Base-by-base conservation (phyloP, 2,329 filamentous ascomycete genomes). In the Calonectria fujianensis region DNA sequence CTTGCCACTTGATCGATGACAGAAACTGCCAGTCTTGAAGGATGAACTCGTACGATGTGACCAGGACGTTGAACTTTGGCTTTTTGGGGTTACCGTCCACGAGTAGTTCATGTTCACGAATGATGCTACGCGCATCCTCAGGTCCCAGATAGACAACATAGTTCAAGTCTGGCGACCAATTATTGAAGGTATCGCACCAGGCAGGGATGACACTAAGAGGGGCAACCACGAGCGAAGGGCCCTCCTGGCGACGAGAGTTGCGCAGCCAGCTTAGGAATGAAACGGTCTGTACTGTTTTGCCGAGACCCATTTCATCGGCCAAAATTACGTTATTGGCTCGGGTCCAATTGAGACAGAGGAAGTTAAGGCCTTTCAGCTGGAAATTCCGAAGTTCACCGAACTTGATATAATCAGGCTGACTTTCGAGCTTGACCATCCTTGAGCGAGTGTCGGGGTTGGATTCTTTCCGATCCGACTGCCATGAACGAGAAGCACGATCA, bases 1-100 rank as follows among this genome's bases (percentile, higher is more conserved):
- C 97, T 84, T 99, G 97, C 96, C 97, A 99, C 84, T 98, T 98
- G 85, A 99, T 95, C 76, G 94, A 93, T 74, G 94, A 94, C 48
- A 99, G 87, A 82, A 98, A 97, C 48, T 93, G 89, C 76, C 94
- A 93, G 83, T 99, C 97, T 72, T 93, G 91, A 63, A 98, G 90
- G 72, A 98, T 97, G 83, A 98, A 98, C 85, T 99, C 97, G 83
- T 99, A 99, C 0, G 97, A 98, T 1, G 97, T 99, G 74, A 99
- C 92, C 41, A 99, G 90, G n/a, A 98, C 96, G 81, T 99, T 97
- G 89, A 99, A 99, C 84, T 98, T 98, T 75, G 95, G 94, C 83
- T 96, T 96, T 84, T 94, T 95, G 2, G 94, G 90, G 81, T 98
- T 98, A 41, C 94, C 94, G 82, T 97, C 95, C 8, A 95, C 90